Percentiles rank a stretch among this genome's conserved stretches.
phyloP scores from a whole-genome alignment of 164 flowering plant genomes.

The Kingdonia uniflora region DNA sequence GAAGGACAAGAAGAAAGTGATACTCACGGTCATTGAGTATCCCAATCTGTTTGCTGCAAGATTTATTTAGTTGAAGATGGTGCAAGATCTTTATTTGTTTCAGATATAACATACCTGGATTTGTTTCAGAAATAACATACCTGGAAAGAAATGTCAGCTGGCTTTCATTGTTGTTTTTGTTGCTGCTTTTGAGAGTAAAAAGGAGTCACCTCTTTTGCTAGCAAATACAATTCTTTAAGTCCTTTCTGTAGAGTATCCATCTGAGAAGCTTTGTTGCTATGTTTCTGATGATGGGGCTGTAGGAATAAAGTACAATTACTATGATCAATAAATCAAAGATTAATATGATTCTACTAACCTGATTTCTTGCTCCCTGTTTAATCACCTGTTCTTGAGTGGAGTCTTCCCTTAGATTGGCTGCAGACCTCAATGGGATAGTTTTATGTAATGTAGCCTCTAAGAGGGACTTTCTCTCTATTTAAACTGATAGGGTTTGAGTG shows the following conservation, averaged over 20 bases:
- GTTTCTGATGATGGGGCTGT: constrained; percentile 3
- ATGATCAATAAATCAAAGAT: no score
- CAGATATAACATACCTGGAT: constrained; percentile 1
- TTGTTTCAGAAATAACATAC: neutral
- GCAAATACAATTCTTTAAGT: neutral
- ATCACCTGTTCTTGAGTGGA: no score
- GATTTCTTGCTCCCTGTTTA: no score
- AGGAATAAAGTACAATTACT: no score
- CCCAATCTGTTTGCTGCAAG: neutral
- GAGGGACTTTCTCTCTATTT: no score
- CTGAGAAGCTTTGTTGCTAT: constrained; percentile 2
- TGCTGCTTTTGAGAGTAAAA: neutral
- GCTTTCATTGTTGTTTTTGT: constrained; percentile 3
- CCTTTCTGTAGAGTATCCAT: neutral
- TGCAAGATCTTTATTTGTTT: neutral
- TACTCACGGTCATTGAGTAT: no score
- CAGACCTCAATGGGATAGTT: no score
- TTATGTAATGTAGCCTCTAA: no score
- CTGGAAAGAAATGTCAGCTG: neutral
- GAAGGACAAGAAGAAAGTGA: no score
- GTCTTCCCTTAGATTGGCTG: no score
- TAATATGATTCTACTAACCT: no score
- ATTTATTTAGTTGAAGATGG: neutral
- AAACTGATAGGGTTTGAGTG: no score
- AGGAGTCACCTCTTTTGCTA: neutral